Conservation (phyloP, 768 basidiomycete genomes). For the Cystoderma amianthinum region DNA sequence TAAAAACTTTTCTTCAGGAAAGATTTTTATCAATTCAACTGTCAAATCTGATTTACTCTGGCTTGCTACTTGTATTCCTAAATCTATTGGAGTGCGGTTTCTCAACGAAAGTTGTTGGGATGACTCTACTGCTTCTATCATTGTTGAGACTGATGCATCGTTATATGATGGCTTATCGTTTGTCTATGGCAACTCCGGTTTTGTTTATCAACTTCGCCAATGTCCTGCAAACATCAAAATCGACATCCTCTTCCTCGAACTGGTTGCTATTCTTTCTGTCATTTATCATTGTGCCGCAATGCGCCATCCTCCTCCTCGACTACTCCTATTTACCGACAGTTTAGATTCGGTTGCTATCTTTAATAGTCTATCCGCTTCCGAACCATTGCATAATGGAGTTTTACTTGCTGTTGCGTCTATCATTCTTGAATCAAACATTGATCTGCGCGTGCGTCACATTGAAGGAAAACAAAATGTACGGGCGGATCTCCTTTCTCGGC, state of each 20-base stretch:
- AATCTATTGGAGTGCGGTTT: too few species aligned
- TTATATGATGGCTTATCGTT: too few species aligned
- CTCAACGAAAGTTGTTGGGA: too few species aligned
- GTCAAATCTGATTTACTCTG: too few species aligned
- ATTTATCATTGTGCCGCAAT: slow-evolving; percentile 8
- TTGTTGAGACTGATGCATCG: too few species aligned
- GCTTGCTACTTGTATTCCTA: too few species aligned
- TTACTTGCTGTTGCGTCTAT: slow-evolving; percentile 5
- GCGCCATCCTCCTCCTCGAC: slow-evolving; percentile 7
- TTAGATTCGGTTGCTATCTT: slow-evolving; percentile 12
- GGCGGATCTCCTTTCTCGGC: slow-evolving; percentile 10
- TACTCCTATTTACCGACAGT: slow-evolving; percentile 9
- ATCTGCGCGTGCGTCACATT: slow-evolving; percentile 10
- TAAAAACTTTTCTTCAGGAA: too few species aligned
- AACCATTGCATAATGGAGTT: background rate
- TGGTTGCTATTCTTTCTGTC: slow-evolving; percentile 14
- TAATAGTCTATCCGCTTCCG: slow-evolving; percentile 7
- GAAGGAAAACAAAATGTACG: slow-evolving; percentile 9
- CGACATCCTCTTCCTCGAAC: slow-evolving; percentile 18
- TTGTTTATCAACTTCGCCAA: too few species aligned
- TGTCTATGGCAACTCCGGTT: too few species aligned
- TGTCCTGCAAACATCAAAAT: background rate
- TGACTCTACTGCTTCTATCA: too few species aligned
- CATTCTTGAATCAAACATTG: slow-evolving; percentile 8
- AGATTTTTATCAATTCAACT: too few species aligned